phyloP scores from a whole-genome alignment of 2,329 filamentous ascomycete species.

The Verticillium dahliae region DNA sequence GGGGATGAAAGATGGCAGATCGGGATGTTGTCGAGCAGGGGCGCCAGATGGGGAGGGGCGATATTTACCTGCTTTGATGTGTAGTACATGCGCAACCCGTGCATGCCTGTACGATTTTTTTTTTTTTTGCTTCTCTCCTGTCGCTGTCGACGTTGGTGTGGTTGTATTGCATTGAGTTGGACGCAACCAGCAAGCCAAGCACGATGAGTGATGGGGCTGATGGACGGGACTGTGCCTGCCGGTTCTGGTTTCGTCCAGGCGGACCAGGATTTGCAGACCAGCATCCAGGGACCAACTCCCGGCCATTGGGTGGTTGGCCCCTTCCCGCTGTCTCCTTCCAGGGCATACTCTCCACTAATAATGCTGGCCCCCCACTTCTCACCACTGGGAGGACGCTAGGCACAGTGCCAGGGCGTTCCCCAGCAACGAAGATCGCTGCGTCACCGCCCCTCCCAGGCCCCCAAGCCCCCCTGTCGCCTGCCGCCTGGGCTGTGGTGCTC shows the following conservation, averaged over 20 bases:
- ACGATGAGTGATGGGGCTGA: not conserved
- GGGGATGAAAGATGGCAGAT: not conserved
- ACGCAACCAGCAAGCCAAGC: not conserved
- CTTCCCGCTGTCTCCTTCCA: not conserved
- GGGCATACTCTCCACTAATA: constrained; percentile 3
- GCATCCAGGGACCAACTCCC: not conserved
- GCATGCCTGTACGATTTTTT: not conserved
- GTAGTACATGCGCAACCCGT: not conserved
- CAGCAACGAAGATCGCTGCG: constrained; percentile 11
- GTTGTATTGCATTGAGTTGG: not conserved
- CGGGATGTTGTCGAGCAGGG: not conserved
- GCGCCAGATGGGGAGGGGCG: not conserved
- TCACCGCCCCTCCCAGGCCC: not conserved
- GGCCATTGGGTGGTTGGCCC: not conserved
- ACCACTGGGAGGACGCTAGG: not conserved
- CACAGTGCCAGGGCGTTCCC: constrained; percentile 5
- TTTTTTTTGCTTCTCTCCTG: not conserved
- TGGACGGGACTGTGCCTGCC: not conserved
- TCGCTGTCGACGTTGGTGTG: not conserved
- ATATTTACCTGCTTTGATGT: not conserved
- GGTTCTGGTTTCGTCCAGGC: not conserved
- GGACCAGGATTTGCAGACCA: not conserved
- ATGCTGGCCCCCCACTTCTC: constrained; percentile 4
- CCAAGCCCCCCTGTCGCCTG: not conserved
- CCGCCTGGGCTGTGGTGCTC: not conserved